phyloP scores from a whole-genome alignment of 345 rosid species.

The Odontarrhena argentea region DNA sequence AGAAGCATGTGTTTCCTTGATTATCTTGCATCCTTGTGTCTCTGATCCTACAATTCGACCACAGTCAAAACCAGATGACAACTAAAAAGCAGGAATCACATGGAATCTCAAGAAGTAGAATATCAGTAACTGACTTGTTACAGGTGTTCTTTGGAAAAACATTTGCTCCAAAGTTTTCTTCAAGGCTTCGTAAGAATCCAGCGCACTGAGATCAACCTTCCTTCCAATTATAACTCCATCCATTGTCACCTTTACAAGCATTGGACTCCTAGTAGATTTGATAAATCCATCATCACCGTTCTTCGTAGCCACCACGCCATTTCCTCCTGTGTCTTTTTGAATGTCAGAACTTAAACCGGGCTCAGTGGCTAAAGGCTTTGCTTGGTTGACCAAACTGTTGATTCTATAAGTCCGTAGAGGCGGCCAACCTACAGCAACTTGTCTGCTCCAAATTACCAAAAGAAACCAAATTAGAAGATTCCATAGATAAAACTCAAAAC shows the following conservation, averaged over 20 bases:
- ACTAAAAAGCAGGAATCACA: not conserved
- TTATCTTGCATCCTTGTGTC: slow-evolving; percentile 33
- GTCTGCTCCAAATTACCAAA: slow-evolving; percentile 52
- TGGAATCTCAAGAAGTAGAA: not conserved
- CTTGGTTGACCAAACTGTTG: slow-evolving; percentile 77
- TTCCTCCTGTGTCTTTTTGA: slow-evolving; percentile 43
- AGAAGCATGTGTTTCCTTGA: slow-evolving; percentile 37
- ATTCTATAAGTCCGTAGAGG: slow-evolving; percentile 77
- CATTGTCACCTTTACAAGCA: slow-evolving; percentile 90
- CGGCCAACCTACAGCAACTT: slow-evolving; percentile 88
- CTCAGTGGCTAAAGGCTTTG: slow-evolving; percentile 54
- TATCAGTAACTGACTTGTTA: slow-evolving; percentile 28
- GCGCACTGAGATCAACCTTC: slow-evolving; percentile 74
- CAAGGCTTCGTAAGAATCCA: slow-evolving; percentile 68
- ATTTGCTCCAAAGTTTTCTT: slow-evolving; percentile 66
- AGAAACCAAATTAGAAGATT: not conserved
- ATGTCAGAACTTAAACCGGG: slow-evolving; percentile 41
- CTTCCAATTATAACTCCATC: slow-evolving; percentile 90
- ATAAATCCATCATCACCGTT: slow-evolving; percentile 30
- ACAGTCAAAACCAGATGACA: slow-evolving; percentile 2
- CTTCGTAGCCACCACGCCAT: slow-evolving; percentile 20
- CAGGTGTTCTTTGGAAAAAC: slow-evolving; percentile 53
- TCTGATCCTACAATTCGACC: slow-evolving; percentile 30
- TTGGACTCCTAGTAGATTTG: slow-evolving; percentile 40
- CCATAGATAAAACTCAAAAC: not conserved